These are phyloP conservation scores for Apiospora pterosperma DNA, from an alignment of 2,329 filamentous ascomycete genomes.

Conservation along the genomic window DNA sequence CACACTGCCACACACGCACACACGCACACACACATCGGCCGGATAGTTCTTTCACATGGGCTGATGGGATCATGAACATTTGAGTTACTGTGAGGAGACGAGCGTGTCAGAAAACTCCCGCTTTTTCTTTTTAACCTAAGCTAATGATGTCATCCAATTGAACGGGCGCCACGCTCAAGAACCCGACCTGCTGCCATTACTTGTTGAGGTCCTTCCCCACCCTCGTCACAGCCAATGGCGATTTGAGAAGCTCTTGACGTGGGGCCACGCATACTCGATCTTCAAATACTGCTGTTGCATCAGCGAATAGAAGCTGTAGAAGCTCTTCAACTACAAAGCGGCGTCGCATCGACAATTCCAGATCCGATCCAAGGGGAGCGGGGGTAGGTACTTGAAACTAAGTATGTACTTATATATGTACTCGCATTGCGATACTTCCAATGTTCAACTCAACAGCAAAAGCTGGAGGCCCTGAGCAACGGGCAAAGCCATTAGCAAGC, in stretches of 20 bases:
- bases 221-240: background rate
- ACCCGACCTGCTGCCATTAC: background rate
- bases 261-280: background rate
- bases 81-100: background rate
- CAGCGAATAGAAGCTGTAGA: slow-evolving; percentile 3
- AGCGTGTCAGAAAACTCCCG: background rate
- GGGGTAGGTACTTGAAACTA: background rate
- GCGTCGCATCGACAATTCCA: background rate
- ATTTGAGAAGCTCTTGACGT: background rate
- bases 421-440: background rate
- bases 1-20: no score
- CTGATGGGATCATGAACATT: background rate
- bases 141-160: background rate
- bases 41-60: background rate
- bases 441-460: background rate
- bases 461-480: background rate
- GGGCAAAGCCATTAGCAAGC: background rate
- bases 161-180: no score
- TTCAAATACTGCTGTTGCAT: background rate
- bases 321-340: slow-evolving; percentile 3
- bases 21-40: background rate
- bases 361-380: background rate
- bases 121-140: no score
- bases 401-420: no score
- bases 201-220: background rate